Conservation (phyloP, 805 yeast species). For the Barnettozyma sp. region DNA sequence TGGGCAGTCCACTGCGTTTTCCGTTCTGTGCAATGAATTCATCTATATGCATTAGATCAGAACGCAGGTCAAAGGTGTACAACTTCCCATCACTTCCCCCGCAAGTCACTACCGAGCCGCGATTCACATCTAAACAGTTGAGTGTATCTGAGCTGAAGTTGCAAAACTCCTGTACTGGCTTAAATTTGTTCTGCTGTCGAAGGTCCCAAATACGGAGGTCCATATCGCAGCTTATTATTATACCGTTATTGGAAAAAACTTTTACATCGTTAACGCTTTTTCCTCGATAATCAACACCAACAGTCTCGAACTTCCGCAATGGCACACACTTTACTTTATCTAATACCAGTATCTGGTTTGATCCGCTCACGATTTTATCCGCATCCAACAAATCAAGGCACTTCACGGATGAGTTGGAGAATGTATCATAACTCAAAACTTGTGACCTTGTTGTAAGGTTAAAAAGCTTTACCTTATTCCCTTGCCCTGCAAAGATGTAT, state of each 20-base stretch:
- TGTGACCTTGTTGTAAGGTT: conserved; percentile 2
- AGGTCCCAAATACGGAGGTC: conserved; percentile 16
- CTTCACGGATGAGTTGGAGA: conserved; percentile 8
- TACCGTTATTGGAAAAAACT: conserved; percentile 10
- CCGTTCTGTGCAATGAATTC: too few species aligned
- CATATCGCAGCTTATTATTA: conserved; percentile 19
- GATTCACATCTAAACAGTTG: conserved; percentile 12
- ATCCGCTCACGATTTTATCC: conserved; percentile 12
- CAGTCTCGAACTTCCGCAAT: conserved; percentile 8
- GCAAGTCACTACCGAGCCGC: conserved; percentile 3
- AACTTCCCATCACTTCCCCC: conserved; percentile 23
- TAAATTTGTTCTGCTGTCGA: conserved; percentile 10
- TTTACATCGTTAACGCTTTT: conserved; percentile 10
- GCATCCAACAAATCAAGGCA: conserved; percentile 6
- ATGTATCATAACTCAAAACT: conserved; percentile 6
- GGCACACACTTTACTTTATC: conserved; percentile 10
- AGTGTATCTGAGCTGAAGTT: conserved; percentile 27
- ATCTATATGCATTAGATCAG: conserved; percentile 12
- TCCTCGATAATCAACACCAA: conserved; percentile 6
- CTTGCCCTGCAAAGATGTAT: conserved; percentile 11
- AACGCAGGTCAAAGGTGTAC: conserved; percentile 19
- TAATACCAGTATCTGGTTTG: conserved; percentile 14
- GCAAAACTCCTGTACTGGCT: conserved; percentile 30
- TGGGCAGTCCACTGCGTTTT: conserved; percentile 6
- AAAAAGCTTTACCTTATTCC: conserved; percentile 3